Evolutionary conservation across 441 rosid genomes (phyloP), one percentile per base, ranked within the genome.

Genomic region (Viola pubescens): DNA sequence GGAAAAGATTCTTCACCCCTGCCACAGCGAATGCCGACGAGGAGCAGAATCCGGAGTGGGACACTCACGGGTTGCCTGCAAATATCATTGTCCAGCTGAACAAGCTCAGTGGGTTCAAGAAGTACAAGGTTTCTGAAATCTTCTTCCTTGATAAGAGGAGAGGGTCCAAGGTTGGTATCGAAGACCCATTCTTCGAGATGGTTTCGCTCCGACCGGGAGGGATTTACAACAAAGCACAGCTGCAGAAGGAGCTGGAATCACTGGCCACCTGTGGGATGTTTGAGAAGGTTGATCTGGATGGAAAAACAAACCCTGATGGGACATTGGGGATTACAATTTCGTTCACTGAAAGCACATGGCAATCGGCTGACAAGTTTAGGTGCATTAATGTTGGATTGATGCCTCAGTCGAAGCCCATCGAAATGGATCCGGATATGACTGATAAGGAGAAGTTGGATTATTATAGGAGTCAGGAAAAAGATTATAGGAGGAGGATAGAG

Each of bases 161-260:
- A 48, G 67, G 78, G 68, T 58, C 82, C 19, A 90, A 86, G 0
- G 83, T 86, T 5, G 96, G 97, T 3, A 75, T 88, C 4, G 96
- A 94, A 41, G 97, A 94, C 63, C 86, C 97, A 2, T 94, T 94
- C 72, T 90, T 94, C 65, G 96, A 94, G 74, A 94, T 94, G 98
- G 97, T 94, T 6, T 81, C 95, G 9, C 63, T 94, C 11, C 82
- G 85, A 16, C 89, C 94, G 0, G 96, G 95, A 0, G 96, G 98
- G 41, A 73, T 88, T 34, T 94, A 94, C 80, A 84, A 95, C 0
- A 94, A 88, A 70, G 60, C 83, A 2, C 95, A 86, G 70, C 77
- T 94, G 13, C 83, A 75, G 67, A 86, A 88, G 62, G 98, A 94
- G 85, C 91, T 94, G 0, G 96, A 94, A 68, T 82, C 77, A 16